Evolutionary conservation across 1,284 basidiomycete species (phyloP).

Genomic region (Neonothopanus nambi): DNA sequence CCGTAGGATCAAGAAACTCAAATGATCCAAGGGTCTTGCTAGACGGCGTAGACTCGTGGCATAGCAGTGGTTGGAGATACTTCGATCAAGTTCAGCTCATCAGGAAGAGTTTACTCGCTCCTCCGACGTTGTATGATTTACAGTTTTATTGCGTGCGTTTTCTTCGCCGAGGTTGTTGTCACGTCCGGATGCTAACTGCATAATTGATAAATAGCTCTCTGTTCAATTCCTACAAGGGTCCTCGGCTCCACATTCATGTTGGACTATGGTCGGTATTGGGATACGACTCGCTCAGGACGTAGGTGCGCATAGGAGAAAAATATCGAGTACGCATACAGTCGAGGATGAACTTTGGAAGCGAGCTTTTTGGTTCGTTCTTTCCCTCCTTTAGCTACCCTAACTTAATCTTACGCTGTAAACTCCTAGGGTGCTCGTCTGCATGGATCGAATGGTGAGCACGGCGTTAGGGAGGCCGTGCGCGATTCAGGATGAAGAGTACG

Average conservation of each 20-base stretch:
- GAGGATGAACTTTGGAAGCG: constrained; percentile 77
- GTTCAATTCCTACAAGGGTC: constrained; percentile 56
- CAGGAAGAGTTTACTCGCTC: constrained; percentile 45
- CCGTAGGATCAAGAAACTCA: constrained; percentile 70
- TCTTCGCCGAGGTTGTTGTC: not conserved
- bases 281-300: constrained; percentile 70
- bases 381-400: not conserved
- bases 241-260: constrained; percentile 68
- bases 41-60: constrained; percentile 39
- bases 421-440: constrained; percentile 60
- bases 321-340: constrained; percentile 36
- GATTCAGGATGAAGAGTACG: constrained; percentile 84
- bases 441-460: constrained; percentile 68
- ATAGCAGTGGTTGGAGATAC: constrained; percentile 76
- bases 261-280: constrained; percentile 72
- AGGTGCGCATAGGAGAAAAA: constrained; percentile 61
- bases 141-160: constrained; percentile 48
- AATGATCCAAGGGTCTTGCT: constrained; percentile 64
- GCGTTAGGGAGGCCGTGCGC: constrained; percentile 79
- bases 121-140: constrained; percentile 60
- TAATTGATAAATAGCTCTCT: constrained; percentile 42
- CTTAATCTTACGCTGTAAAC: not conserved
- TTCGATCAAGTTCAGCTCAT: constrained; percentile 63
- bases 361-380: constrained; percentile 67
- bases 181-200: not conserved